These are phyloP conservation scores for Sordaria brevicollis DNA, from an alignment of 495 filamentous ascomycete genomes.

Conservation along the genomic window DNA sequence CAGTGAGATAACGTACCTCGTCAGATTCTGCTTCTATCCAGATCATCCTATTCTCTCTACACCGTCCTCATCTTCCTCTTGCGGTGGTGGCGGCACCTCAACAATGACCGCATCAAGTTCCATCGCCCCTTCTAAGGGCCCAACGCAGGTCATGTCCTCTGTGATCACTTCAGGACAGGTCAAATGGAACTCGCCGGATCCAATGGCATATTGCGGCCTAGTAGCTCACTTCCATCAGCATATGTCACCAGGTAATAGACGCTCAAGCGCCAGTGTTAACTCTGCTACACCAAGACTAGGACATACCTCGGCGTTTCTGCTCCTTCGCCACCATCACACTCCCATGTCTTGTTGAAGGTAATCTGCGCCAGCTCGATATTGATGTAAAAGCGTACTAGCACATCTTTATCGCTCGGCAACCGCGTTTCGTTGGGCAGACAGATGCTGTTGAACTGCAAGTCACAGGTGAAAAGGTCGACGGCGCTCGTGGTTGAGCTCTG, in stretches of 20 bases:
- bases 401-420: neutral
- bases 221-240: neutral
- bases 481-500: neutral
- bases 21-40: neutral
- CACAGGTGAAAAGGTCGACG: neutral
- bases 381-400: neutral
- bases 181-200: neutral
- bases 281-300: neutral
- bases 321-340: neutral
- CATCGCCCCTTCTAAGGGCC: neutral
- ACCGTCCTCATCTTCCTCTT: neutral
- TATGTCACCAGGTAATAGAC: neutral
- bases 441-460: constrained; percentile 1
- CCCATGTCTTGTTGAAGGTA: constrained; percentile 1
- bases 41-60: neutral
- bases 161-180: neutral
- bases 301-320: neutral
- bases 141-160: constrained; percentile 1
- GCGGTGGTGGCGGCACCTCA: neutral
- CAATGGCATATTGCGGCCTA: neutral
- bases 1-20: neutral
- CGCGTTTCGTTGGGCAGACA: neutral
- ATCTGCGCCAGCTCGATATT: neutral
- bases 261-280: neutral
- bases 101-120: neutral